Percentiles rank a stretch among this genome's conserved stretches.
phyloP scores from a whole-genome alignment of 495 filamentous ascomycete species.

The Chaetomidium leptoderma region DNA sequence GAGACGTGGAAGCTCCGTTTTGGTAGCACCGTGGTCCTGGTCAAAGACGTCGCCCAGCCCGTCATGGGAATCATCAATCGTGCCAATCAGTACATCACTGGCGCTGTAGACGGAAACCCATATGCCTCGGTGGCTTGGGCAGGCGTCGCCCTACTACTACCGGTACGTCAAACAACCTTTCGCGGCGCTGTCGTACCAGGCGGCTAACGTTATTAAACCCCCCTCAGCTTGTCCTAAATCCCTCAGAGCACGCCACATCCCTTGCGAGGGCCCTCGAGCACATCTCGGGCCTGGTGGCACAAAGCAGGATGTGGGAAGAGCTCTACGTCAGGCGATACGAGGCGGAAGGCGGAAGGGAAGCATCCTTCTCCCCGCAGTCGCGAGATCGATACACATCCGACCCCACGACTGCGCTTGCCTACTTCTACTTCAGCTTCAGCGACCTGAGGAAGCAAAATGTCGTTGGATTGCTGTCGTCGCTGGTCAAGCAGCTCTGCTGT shows the following conservation, averaged over 20 bases:
- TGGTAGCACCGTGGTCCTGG: not conserved
- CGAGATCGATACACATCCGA: not conserved
- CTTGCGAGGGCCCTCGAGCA: not conserved
- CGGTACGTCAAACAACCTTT: no score
- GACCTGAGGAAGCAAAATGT: not conserved
- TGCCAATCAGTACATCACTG: not conserved
- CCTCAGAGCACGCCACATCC: not conserved
- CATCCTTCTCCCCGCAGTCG: no score
- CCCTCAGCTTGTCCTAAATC: not conserved
- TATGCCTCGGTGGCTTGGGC: not conserved
- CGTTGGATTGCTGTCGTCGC: not conserved
- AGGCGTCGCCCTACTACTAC: not conserved
- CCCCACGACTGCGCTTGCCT: not conserved
- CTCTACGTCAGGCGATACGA: not conserved
- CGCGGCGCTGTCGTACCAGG: not conserved
- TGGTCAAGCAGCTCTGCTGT: not conserved
- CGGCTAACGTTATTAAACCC: not conserved
- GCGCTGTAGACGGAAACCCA: not conserved
- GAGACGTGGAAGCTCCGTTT: not conserved
- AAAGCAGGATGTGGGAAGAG: slow-evolving; percentile 2
- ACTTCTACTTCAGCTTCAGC: slow-evolving; percentile 4
- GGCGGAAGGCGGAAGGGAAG: no score
- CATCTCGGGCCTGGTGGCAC: not conserved
- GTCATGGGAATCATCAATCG: not conserved
- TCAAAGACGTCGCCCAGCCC: not conserved